phyloP scores from a whole-genome alignment of 2,329 filamentous ascomycete species.

The Ascochyta koolunga region DNA sequence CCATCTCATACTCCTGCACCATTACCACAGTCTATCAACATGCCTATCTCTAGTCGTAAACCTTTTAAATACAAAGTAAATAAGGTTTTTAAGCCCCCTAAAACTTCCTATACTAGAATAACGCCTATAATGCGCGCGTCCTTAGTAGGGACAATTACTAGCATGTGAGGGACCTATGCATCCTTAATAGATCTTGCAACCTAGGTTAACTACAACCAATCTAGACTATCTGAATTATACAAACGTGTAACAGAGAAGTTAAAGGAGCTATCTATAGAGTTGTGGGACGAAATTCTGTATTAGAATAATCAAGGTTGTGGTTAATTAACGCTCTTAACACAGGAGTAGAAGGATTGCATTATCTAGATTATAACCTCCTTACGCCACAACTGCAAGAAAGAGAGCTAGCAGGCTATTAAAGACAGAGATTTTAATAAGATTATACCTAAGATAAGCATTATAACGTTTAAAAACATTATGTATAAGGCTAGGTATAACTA shows the following conservation, averaged over 20 bases:
- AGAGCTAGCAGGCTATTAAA: constrained; percentile 8
- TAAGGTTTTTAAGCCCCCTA: background rate
- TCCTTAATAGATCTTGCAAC: no score
- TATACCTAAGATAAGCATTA: constrained; percentile 4
- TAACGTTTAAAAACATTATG: constrained; percentile 11
- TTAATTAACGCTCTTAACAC: background rate
- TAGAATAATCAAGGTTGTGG: background rate
- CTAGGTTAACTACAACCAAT: no score
- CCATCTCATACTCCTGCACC: no score
- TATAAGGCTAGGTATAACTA: constrained; percentile 3
- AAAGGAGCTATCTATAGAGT: no score
- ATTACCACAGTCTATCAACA: no score
- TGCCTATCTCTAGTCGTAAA: no score
- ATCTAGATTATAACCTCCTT: background rate
- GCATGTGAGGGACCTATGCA: no score
- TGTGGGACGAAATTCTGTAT: background rate
- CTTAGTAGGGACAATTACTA: no score
- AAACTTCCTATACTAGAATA: background rate
- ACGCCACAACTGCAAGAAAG: background rate
- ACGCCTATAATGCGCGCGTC: no score
- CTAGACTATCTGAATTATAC: no score
- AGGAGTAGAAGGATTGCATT: background rate
- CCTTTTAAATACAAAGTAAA: background rate
- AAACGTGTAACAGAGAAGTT: no score
- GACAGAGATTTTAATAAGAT: background rate